phyloP scores from a whole-genome alignment of 2,329 filamentous ascomycete species.

The Ceratocystis eucalypticola region DNA sequence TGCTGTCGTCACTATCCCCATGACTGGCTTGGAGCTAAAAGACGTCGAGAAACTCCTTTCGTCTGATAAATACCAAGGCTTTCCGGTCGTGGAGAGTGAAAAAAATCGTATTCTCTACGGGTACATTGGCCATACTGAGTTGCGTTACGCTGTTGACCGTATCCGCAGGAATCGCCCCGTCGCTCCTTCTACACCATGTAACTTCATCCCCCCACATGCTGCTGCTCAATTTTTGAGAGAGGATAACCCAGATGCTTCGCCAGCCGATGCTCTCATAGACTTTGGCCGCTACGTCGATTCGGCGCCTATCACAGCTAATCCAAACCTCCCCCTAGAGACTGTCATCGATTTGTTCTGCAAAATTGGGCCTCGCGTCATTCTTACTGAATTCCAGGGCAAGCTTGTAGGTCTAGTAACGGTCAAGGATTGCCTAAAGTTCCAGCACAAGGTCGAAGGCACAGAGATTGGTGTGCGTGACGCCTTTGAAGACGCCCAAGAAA shows the following conservation, averaged over 20 bases:
- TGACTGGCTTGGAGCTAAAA: conserved; percentile 59
- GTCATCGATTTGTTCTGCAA: conserved; percentile 99
- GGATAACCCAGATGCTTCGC: not conserved
- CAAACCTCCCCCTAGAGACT: conserved; percentile 80
- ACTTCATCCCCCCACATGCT: conserved; percentile 39
- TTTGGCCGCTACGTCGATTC: conserved; percentile 79
- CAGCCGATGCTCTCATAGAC: conserved; percentile 52
- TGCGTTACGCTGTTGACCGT: conserved; percentile 79
- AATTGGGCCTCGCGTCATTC: conserved; percentile 83
- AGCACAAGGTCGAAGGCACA: conserved; percentile 90
- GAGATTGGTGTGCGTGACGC: conserved; percentile 45
- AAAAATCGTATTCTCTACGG: conserved; percentile 62
- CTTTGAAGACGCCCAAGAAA: conserved; percentile 44
- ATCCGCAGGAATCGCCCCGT: conserved; percentile 56
- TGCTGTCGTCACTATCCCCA: conserved; percentile 59
- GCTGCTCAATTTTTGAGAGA: not conserved
- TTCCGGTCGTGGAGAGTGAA: conserved; percentile 72
- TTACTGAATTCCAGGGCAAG: conserved; percentile 79
- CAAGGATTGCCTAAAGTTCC: conserved; percentile 93
- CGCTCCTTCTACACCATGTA: conserved; percentile 56
- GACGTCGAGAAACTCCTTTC: conserved; percentile 63
- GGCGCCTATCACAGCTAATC: conserved; percentile 82
- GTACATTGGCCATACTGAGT: conserved; percentile 84
- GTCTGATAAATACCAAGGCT: conserved; percentile 78
- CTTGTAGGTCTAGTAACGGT: conserved; percentile 81